phyloP scores from a whole-genome alignment of 2,329 filamentous ascomycete genomes.

The Cordyceps farinosa region DNA sequence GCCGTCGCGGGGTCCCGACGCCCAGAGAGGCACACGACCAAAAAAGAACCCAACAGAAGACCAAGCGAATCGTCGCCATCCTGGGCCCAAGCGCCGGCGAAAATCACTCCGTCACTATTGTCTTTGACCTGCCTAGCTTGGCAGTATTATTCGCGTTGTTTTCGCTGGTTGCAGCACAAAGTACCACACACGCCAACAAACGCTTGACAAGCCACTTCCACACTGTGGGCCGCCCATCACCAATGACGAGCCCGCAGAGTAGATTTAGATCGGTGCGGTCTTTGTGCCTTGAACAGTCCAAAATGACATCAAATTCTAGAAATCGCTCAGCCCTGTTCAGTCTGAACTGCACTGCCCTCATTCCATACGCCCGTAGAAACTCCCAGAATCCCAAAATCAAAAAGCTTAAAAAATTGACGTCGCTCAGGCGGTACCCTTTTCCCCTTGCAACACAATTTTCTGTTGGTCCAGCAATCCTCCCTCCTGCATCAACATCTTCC shows the following conservation, averaged over 20 bases:
- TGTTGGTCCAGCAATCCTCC: not conserved
- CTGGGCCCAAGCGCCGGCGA: not conserved
- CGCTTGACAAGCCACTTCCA: not conserved
- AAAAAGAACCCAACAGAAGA: not conserved
- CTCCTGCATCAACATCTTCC: not conserved
- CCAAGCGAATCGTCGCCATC: not conserved
- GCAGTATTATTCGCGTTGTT: not conserved
- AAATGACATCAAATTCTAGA: not conserved
- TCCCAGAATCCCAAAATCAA: not conserved
- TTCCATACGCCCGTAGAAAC: not conserved
- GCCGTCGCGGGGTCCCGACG: not conserved
- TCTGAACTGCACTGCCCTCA: not conserved
- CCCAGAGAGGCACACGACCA: not conserved
- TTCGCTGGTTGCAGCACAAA: not conserved
- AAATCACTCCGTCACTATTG: not conserved
- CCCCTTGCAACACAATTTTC: not conserved
- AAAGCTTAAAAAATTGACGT: not conserved
- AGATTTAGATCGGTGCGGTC: not conserved
- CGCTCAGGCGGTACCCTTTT: not conserved
- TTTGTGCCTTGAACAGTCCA: conserved; percentile 2
- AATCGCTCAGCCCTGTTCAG: not conserved
- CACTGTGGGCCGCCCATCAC: not conserved
- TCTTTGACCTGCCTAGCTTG: not conserved
- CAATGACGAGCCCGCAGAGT: not conserved
- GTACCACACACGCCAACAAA: no score